phyloP scores from a whole-genome alignment of 1,139 yeast genomes.

The Yamadazyma aaseri region DNA sequence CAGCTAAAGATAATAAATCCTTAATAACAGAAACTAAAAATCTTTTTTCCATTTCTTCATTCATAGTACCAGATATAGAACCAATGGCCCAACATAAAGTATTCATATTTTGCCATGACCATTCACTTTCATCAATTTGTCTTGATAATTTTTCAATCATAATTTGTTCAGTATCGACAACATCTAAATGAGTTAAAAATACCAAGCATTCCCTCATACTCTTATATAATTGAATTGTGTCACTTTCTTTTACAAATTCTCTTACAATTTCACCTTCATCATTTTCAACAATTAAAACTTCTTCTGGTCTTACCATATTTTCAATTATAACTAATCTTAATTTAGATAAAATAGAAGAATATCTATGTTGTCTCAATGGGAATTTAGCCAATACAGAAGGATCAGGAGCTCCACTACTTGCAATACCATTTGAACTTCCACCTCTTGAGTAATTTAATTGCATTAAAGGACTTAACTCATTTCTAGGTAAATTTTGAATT shows the following conservation, averaged over 20 bases:
- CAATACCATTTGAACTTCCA: conserved; percentile 32
- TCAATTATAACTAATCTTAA: conserved; percentile 90
- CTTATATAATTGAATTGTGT: conserved; percentile 91
- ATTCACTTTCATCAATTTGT: conserved; percentile 93
- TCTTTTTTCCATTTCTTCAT: conserved; percentile 94
- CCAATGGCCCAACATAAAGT: conserved; percentile 99
- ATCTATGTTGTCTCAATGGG: conserved; percentile 84
- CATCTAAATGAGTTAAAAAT: conserved; percentile 92
- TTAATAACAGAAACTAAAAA: conserved; percentile 90
- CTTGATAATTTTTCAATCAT: conserved; percentile 89
- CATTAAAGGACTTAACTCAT: conserved; percentile 71
- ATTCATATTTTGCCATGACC: conserved; percentile 99
- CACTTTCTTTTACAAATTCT: conserved; percentile 95
- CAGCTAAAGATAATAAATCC: conserved; percentile 86
- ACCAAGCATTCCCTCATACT: conserved; percentile 95
- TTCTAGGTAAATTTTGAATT: conserved; percentile 74
- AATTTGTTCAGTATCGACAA: conserved; percentile 87
- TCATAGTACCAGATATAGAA: conserved; percentile 97
- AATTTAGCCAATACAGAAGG: conserved; percentile 73
- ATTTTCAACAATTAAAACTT: conserved; percentile 91
- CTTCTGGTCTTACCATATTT: conserved; percentile 98
- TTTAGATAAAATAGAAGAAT: conserved; percentile 70
- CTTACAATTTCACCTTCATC: conserved; percentile 99
- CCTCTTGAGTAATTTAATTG: conserved; percentile 58
- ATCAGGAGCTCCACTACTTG: conserved; percentile 75